Conservation (phyloP, 345 rosid genomes). For the Ailanthus altissimus region DNA sequence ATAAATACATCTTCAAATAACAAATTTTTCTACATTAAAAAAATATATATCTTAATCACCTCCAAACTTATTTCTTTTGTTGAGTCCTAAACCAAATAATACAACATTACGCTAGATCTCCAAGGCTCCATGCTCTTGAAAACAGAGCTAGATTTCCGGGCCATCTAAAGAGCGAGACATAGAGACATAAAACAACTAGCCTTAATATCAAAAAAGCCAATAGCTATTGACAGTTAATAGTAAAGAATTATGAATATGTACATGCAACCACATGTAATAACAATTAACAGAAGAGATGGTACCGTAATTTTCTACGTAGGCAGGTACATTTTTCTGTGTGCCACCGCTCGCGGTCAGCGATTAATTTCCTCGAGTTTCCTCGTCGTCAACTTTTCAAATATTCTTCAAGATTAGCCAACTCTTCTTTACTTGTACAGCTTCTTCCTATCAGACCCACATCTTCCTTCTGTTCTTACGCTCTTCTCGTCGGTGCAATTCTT, state of each 20-base stretch:
- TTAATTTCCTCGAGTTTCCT: neutral
- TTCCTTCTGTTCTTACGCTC: neutral
- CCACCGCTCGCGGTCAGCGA: no score
- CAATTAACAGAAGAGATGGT: neutral
- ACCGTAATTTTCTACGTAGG: no score
- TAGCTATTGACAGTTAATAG: no score
- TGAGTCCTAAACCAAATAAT: neutral
- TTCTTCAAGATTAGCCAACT: neutral
- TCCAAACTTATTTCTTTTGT: neutral
- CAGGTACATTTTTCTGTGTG: no score
- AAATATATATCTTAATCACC: no score
- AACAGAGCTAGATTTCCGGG: neutral
- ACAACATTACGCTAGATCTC: neutral
- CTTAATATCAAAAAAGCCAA: no score
- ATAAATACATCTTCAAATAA: no score
- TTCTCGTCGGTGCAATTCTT: neutral
- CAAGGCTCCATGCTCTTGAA: conserved; percentile 9
- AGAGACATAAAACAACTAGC: no score
- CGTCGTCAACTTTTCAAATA: neutral
- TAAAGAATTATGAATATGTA: no score
- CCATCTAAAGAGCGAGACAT: no score
- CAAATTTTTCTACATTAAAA: no score
- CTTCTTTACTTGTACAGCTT: neutral
- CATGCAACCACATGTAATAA: neutral
- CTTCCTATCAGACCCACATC: conserved; percentile 25